Percentiles rank a stretch among this genome's conserved stretches.
phyloP scores from a whole-genome alignment of 345 rosid species.

The Linum trigynum region DNA sequence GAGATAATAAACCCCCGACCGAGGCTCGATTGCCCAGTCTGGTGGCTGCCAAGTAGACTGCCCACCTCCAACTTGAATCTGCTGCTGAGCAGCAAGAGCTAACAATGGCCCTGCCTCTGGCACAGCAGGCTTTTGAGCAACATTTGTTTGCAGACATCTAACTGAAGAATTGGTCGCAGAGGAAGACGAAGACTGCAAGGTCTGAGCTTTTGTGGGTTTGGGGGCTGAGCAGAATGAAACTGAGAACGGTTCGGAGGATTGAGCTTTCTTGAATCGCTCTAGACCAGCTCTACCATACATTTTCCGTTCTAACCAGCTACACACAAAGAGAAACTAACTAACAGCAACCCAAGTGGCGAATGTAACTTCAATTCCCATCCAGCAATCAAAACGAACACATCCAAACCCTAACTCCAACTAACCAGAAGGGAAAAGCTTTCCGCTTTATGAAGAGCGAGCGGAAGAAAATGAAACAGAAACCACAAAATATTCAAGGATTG shows the following conservation, averaged over 20 bases:
- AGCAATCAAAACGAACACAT: constrained; percentile 4
- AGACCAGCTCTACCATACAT: constrained; percentile 93
- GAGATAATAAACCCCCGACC: constrained; percentile 70
- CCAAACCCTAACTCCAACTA: constrained; percentile 16
- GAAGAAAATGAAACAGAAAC: background rate
- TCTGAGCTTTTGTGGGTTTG: constrained; percentile 8
- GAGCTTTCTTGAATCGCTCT: constrained; percentile 83
- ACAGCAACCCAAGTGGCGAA: background rate
- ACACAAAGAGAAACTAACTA: background rate
- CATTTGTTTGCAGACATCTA: constrained; percentile 25
- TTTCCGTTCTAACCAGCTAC: constrained; percentile 2
- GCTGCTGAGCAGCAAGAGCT: constrained; percentile 34
- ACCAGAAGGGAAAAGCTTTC: background rate
- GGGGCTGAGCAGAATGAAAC: constrained; percentile 44
- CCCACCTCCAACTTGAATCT: constrained; percentile 65
- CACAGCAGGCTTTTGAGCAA: constrained; percentile 18
- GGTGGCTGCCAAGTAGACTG: constrained; percentile 92
- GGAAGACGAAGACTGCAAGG: background rate
- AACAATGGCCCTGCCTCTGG: constrained; percentile 35
- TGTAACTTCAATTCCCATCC: background rate
- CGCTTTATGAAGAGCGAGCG: background rate
- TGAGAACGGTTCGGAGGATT: constrained; percentile 78
- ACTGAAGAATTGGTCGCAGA: constrained; percentile 8
- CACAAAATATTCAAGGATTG: too few relatives aligned
- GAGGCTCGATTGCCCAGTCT: constrained; percentile 93